These are phyloP conservation scores for Biancaea sappan DNA, from an alignment of 306 rosid genomes.

Conservation along the genomic window DNA sequence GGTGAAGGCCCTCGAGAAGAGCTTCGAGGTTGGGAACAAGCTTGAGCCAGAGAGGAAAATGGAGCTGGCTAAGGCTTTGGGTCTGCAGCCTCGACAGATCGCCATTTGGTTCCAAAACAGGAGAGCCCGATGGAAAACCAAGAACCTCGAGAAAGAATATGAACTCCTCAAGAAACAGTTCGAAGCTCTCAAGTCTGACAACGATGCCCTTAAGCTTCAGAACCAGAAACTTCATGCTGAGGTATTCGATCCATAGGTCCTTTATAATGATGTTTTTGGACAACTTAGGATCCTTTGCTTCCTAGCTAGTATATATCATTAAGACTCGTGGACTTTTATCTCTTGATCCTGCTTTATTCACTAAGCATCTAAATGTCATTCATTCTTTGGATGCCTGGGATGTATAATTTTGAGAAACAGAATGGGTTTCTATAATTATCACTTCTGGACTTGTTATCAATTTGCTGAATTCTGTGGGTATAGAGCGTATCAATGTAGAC, in stretches of 20 bases:
- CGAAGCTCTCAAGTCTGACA: constrained; percentile 76
- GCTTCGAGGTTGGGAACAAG: constrained; percentile 91
- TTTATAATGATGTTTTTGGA: no score
- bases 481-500: not conserved
- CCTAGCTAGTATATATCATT: no score
- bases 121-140: constrained; percentile 96
- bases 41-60: constrained; percentile 91
- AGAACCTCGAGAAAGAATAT: constrained; percentile 83
- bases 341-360: constrained; percentile 12
- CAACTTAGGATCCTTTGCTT: no score
- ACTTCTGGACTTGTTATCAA: not conserved
- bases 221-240: constrained; percentile 73
- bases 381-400: constrained; percentile 5
- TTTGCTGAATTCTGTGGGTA: not conserved
- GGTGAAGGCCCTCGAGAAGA: constrained; percentile 89
- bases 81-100: constrained; percentile 84
- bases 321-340: not conserved
- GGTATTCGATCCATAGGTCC: no score
- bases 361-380: not conserved
- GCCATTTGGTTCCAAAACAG: constrained; percentile 98
- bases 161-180: constrained; percentile 81
- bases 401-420: not conserved
- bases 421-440: not conserved
- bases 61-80: constrained; percentile 81
- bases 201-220: constrained; percentile 73